Conservation (phyloP, 2,329 filamentous ascomycete genomes). For the Fusarium burgessii region DNA sequence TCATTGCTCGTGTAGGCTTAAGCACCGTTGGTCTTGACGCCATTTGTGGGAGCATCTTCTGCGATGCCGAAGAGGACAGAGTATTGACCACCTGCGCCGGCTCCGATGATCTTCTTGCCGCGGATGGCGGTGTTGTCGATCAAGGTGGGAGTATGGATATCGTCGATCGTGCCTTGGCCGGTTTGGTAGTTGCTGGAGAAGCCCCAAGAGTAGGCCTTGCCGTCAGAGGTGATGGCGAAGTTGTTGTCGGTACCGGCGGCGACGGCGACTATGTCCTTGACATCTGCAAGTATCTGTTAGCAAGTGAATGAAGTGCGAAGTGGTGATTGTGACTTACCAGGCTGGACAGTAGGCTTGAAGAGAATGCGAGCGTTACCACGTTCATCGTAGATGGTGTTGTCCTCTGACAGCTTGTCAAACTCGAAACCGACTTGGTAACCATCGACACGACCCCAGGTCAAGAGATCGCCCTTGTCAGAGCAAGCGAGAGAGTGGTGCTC, state of each 20-base stretch:
- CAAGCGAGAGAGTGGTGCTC: constrained; percentile 79
- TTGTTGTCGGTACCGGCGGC: constrained; percentile 79
- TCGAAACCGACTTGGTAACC: constrained; percentile 67
- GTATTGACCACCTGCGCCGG: constrained; percentile 91
- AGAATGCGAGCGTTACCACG: constrained; percentile 74
- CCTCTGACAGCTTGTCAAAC: constrained; percentile 60
- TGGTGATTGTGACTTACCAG: constrained; percentile 56
- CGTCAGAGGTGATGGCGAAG: constrained; percentile 76
- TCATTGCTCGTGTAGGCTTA: constrained; percentile 30
- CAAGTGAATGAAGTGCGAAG: neutral
- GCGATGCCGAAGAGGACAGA: constrained; percentile 69
- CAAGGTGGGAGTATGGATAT: constrained; percentile 79
- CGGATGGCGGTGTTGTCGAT: constrained; percentile 88
- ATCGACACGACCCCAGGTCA: constrained; percentile 71
- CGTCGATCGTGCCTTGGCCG: constrained; percentile 81
- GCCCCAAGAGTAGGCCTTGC: constrained; percentile 82
- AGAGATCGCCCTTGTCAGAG: constrained; percentile 66
- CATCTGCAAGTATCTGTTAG: constrained; percentile 47
- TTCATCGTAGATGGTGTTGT: constrained; percentile 72
- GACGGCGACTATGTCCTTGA: constrained; percentile 66
- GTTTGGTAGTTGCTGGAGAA: constrained; percentile 86
- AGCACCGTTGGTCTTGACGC: constrained; percentile 43
- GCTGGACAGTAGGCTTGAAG: constrained; percentile 53
- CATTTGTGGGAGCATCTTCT: constrained; percentile 49
- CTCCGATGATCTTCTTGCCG: constrained; percentile 78